Evolutionary conservation across 805 yeast species (phyloP).

Genomic region (Wickerhamiella domercqiae): DNA sequence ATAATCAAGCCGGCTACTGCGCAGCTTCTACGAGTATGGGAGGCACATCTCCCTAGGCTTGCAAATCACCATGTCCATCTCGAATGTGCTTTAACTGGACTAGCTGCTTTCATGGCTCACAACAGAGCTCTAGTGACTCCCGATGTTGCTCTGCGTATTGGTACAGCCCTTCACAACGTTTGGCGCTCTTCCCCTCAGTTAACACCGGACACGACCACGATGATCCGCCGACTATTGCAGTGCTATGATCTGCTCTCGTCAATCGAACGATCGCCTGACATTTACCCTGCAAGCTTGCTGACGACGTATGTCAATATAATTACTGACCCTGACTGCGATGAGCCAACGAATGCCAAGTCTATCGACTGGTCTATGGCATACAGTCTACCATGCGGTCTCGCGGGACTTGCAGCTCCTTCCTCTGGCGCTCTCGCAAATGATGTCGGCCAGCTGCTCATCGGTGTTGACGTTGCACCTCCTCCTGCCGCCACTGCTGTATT

Average conservation of each 20-base stretch:
- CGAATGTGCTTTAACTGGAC: slow-evolving; percentile 38
- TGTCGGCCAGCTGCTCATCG: slow-evolving; percentile 1
- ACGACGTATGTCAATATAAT: slow-evolving; percentile 22
- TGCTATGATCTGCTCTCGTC: slow-evolving; percentile 14
- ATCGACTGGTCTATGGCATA: neutral
- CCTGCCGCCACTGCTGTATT: slow-evolving; percentile 26
- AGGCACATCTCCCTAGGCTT: slow-evolving; percentile 31
- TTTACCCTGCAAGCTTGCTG: slow-evolving; percentile 28
- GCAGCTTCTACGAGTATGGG: slow-evolving; percentile 52
- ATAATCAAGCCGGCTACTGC: slow-evolving; percentile 40
- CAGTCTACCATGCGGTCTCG: neutral
- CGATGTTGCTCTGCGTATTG: slow-evolving; percentile 32
- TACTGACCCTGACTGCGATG: slow-evolving; percentile 6
- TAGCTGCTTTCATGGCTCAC: slow-evolving; percentile 33
- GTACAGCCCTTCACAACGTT: slow-evolving; percentile 34
- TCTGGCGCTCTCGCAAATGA: neutral
- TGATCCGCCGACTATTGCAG: slow-evolving; percentile 7
- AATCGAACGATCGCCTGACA: slow-evolving; percentile 8
- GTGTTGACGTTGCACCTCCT: neutral
- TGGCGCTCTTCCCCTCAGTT: slow-evolving; percentile 15
- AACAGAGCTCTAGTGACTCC: slow-evolving; percentile 27
- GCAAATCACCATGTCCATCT: slow-evolving; percentile 32
- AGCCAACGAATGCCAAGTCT: neutral
- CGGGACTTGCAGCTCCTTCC: neutral
- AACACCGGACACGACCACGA: neutral